Evolutionary conservation across 2,329 filamentous ascomycete genomes (phyloP), one percentile per base, ranked within the genome.

Genomic region (Thielaviopsis populi): DNA sequence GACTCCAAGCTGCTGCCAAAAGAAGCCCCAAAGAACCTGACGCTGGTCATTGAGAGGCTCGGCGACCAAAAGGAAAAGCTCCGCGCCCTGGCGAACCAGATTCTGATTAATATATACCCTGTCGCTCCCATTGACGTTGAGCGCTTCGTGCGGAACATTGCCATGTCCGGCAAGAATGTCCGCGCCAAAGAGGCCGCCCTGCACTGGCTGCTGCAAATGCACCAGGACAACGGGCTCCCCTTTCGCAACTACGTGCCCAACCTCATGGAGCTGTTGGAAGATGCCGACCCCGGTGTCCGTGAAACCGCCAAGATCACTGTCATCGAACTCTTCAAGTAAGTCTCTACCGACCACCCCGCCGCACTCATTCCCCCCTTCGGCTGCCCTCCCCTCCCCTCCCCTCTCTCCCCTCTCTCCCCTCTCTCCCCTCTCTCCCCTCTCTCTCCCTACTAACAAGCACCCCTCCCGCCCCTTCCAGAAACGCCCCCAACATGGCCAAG

Each of bases 51-150:
- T 64, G 92, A 96, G 65, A 88, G 90, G 73, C 81, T 97, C 66
- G 91, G 90, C 66, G 92, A 96, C 72, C 83, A 83, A 68, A 92
- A 92, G 73, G 91, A 96, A 71, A 91, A 91, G 73, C 83, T 91
- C 69, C 84, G 91, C 70, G 76, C 80, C 40, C 80, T 91, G 65
- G 89, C 91, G 17, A 78, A 84, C 54, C 87, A 90, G 72, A 83
- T 88, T 19, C 82, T 96, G 65, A 81, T 81, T 37, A 94, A 94
- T 62, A 78, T 96, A 65, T 94, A 88, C 76, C 79, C 79, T 13
- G 82, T 85, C 62, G 82, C 84, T 19, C 82, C 84, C 1, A 73
- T 77, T 53, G 90, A 96, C 66, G 87, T 92, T 48, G 92, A 96
- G 77, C 81, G 85, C 66, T 82, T 85, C 69, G 83, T 96, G 65